Evolutionary conservation across 2,329 filamentous ascomycete species (phyloP), one percentile per base, ranked within the genome.

Genomic region (Chaetomiaceae sp.): DNA sequence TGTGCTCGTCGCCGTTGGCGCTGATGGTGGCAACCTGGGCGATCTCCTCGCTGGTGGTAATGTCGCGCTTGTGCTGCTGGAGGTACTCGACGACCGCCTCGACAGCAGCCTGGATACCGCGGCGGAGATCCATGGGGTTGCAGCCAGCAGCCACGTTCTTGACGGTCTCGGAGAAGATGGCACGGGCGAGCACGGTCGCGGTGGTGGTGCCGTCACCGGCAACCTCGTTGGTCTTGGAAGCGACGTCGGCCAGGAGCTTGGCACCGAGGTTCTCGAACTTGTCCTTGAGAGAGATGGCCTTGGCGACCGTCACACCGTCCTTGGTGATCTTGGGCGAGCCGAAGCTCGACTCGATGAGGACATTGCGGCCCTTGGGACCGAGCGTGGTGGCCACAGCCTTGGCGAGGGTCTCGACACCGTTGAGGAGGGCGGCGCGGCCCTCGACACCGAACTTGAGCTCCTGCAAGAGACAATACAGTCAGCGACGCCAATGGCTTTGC

Each of bases 251-350:
- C 65, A 99, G 84, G 63, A 99, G 85, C 70, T 89, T 88, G 68
- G 94, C 94, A 72, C 94, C 94, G 65, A 99, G 89, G 81, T 99
- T 99, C 80, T 99, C 94, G 75, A 96, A 99, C 79, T 97, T 97
- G 82, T 99, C 94, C 82, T 99, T 85, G 63, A 99, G 84, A 61
- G 83, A 84, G 68, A 99, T 88, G 60, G 92, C 91, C 77, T 87
- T 92, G 65, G 89, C 89, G 65, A 94, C 89, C 65, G 88, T 91
- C 43, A 94, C 89, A 84, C 89, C 89, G 74, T 94, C 88, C 81
- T 99, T 99, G 68, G 94, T 99, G 75, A 99, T 99, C 84, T 99
- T 99, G 68, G 94, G 94, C 44, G 94, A 96, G 73, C 94, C 94
- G 69, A 96, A 99, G 80, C 89, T 90, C 60, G 92, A 96, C 81